Base-by-base conservation (phyloP, 2,329 filamentous ascomycete genomes). In the Dactylellina haptotyla region DNA sequence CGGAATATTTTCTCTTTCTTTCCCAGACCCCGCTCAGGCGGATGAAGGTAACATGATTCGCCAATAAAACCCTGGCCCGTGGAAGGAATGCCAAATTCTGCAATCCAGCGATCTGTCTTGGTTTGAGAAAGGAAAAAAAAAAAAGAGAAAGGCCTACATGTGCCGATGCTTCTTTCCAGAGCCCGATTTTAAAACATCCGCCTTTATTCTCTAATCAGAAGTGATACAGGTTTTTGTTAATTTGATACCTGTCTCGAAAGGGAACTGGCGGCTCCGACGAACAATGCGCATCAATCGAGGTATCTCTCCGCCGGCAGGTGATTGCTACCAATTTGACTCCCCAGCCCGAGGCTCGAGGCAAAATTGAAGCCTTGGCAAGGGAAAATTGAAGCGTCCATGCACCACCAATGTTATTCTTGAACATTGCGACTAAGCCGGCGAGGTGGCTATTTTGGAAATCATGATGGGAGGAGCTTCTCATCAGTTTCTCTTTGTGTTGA, bases 1-100 rank as follows among this genome's bases (percentile, higher is more conserved):
- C 69, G 69, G 69, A 66, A 62, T 48, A 66, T 73, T 72, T 62
- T 66, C 37, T 73, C 59, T 66, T 59, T 34, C 37, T 50, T 61
- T 48, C 54, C 59, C 54, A 48, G 51, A 59, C 59, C 58, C 59
- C 59, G 67, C 53, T 64, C 50, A 58, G 28, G 43, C 53, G 41
- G 53, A 45, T 43, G 28, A 45, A n/a, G 54, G 59, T 51, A 61
- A 46, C 54, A 56, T 56, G 39, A 51, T 72, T 72, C 53, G 59
- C 66, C 54, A 66, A 64, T 43, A 18, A 65, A 64, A 45, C 56
- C 67, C 59, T 53, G 58, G 53, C 37, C 45, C 34, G 58, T 16
- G 50, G 53, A 72, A 41, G 43, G 45, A 58, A 72, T 64, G 46
- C 45, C 51, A 72, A 59, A 54, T 48, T 34, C 20, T 59, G 45